Base-by-base conservation (phyloP, 345 rosid genomes). In the Camelina sativa region DNA sequence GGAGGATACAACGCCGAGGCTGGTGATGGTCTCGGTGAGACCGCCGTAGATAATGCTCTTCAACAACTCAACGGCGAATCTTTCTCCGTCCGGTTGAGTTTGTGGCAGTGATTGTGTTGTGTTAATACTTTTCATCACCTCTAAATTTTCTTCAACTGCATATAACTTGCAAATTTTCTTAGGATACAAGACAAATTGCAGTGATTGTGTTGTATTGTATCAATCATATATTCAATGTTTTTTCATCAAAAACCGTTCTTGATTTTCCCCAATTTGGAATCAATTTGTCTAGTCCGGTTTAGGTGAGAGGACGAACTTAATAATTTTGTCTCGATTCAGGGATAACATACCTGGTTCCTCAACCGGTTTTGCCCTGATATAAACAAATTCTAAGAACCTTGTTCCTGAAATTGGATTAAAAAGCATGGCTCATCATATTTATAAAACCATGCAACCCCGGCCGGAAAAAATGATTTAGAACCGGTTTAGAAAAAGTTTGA, bases 11-110 rank as follows among this genome's bases (percentile, higher is more conserved):
- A 95, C 82, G 16, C 85, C 87, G 17, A 90, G 85, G 77, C 98
- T 89, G 62, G 99, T 79, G 69, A 90, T 90, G 35, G 85, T 85
- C 81, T 95, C 97, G 15, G 82, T 63, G 69, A 95, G 78, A 78
- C 98, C 99, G 30, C 99, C 99, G 20, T 89, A 95, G 2, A 89
- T 86, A 4, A 86, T 86, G 86, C 99, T 84, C 83, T 92, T 95
- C 38, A 90, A 62, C 37, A 92, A 52, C 55, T 92, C 98, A 81
- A 80, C 44, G 65, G 71, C 3, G 44, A 77, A 77, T 41, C 64
- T 43, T 40, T 71, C 73, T 20, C n/a, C 2, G 19, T 55, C 71
- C 15, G 52, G 20, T 37, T 76, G 43, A 4, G 13, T 25, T 55
- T 69, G 53, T 20, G 74, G 64, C 22, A 6, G 69, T 68, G 63